Conservation (phyloP, 257 asterid genomes). For the Capsicum baccatum region DNA sequence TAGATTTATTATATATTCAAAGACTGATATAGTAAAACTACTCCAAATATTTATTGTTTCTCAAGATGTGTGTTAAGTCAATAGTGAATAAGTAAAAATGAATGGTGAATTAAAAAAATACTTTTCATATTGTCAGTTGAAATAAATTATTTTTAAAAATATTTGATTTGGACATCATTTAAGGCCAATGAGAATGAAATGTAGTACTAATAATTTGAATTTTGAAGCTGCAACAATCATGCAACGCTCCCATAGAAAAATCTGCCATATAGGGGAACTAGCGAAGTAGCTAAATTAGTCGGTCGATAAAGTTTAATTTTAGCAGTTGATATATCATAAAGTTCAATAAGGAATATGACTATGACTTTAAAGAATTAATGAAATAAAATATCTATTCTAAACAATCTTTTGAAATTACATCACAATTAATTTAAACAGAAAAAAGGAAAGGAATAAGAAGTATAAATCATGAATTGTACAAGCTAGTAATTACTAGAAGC, state of each 20-base stretch:
- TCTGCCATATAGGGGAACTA: background rate
- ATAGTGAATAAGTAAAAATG: too few relatives aligned
- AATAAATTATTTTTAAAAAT: background rate
- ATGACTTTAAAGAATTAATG: background rate
- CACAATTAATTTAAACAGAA: background rate
- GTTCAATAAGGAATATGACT: background rate
- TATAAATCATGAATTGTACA: background rate
- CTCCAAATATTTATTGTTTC: too few relatives aligned
- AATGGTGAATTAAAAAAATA: too few relatives aligned
- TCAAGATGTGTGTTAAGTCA: too few relatives aligned
- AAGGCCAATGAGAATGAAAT: background rate
- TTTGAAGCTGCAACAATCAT: background rate
- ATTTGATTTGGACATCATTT: background rate
- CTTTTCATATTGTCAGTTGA: background rate
- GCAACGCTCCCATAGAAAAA: constrained; percentile 26
- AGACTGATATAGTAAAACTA: too few relatives aligned
- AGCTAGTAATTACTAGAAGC: background rate
- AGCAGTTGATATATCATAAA: background rate
- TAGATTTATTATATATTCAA: too few relatives aligned
- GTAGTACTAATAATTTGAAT: background rate
- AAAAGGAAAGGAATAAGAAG: background rate
- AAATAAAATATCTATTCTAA: background rate
- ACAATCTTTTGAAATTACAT: background rate
- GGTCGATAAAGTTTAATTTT: background rate
- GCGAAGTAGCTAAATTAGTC: background rate